Base-by-base conservation (phyloP, 305 asterid genomes). In the Lippia alba region DNA sequence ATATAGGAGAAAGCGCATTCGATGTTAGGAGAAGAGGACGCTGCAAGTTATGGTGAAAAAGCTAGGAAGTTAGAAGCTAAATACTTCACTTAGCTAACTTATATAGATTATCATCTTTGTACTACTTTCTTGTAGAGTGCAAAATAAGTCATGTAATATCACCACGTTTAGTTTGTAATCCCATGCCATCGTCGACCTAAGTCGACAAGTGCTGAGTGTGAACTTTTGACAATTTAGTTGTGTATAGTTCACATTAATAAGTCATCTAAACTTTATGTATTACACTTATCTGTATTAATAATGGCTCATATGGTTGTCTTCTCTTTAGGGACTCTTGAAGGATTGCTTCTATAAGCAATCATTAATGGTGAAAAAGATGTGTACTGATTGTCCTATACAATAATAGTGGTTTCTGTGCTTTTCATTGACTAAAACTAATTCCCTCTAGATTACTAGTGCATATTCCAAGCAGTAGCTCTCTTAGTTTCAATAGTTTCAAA, bases 1-100 rank as follows among this genome's bases (percentile, higher is more conserved):
- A 60, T 79, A 55, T 64, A 94, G 99, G 99, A 85, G 84, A 90
- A 81, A 77, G 86, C 90, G 56, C 78, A 81, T 69, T 19, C 65
- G 6, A 74, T 75, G 39, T 70, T 82, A 74, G 92, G 89, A 61
- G 80, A 36, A 61, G 84, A 75, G 33, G 99, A 92, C 79, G 88
- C 96, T 56, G 79, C 78, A 49, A 74, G 65, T 61, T 83, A 66
- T 11, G 90, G 92, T 60, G 71, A 81, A 77, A 90, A 72, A 77
- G 98, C 96, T 12, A 59, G 73, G 49, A 76, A 72, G 66, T 71
- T 94, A 56, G 93, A 85, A 76, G 81, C 74, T 56, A 24, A 84
- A 59, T 85, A 91, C 81, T 91, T 89, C 84, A 40, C 63, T 44
- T 80, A 80, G 56, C 14, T 59, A 58, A 68, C 69, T 53, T 53